These are phyloP conservation scores for Oryza punctata DNA, from an alignment of 176 grass and related monocot species.

Conservation along the genomic window DNA sequence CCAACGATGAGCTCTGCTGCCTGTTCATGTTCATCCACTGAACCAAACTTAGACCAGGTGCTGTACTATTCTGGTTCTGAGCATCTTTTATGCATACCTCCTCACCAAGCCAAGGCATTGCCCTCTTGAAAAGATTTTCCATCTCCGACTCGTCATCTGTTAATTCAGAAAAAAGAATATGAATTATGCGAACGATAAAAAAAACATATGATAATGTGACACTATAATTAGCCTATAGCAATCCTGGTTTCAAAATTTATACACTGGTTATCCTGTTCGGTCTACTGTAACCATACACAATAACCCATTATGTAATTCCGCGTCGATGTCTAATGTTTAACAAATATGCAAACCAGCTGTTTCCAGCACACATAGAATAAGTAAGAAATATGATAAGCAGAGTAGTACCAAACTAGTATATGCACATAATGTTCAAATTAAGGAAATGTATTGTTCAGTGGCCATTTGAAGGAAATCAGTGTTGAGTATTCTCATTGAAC, in stretches of 20 bases:
- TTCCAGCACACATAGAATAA: background rate
- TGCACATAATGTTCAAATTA: too few relatives aligned
- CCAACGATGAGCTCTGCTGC: conserved; percentile 73
- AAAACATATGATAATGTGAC: background rate
- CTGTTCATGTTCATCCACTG: conserved; percentile 99
- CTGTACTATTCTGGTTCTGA: conserved; percentile 74
- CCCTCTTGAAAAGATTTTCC: conserved; percentile 89
- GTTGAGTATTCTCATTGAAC: background rate
- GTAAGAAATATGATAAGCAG: background rate
- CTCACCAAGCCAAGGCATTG: conserved; percentile 98
- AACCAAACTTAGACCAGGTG: conserved; percentile 87
- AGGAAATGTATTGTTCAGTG: background rate
- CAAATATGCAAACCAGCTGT: background rate
- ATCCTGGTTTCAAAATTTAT: background rate
- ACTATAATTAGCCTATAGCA: background rate
- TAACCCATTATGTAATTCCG: background rate
- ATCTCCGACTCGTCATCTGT: conserved; percentile 93
- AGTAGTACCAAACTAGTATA: too few relatives aligned
- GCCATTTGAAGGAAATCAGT: conserved; percentile 10
- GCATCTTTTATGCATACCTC: conserved; percentile 90
- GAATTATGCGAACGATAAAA: conserved; percentile 16
- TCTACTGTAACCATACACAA: background rate
- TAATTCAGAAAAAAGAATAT: conserved; percentile 35
- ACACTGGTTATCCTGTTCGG: background rate
- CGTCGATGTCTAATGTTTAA: background rate